Base-by-base conservation (phyloP, 306 rosid genomes). In the Macrotyloma uniflorum region DNA sequence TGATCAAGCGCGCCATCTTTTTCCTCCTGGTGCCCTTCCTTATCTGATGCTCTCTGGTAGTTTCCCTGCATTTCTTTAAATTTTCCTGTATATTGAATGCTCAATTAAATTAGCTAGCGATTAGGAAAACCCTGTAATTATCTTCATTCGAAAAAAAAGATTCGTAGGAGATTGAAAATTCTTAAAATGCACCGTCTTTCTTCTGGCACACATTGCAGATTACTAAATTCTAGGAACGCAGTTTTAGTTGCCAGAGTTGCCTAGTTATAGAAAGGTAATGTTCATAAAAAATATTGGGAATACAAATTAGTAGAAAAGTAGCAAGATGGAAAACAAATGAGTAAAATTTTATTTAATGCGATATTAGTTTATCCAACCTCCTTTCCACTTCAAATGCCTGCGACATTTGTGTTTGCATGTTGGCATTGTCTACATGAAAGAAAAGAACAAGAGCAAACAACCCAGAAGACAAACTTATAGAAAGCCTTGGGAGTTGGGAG, bases 51-150 rank as follows among this genome's bases (percentile, higher is more conserved):
- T 53, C 87, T 92, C 72, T 90, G 94, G 73, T 55, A 84, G 84
- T 86, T 87, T 24, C 77, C 70, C 76, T 89, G 89, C 86, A 85
- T 89, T 36, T 94, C 94, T 85, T 84, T 94, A 74, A 92, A 73
- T 80, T 80, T 94, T 79, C 98, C 98, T 92, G 92, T 47, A 75
- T 11, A 75, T 84, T 68, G 19, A 61, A 75, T 54, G 45, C 59
- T 54, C 65, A 72, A 61, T 16, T 24, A 55, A 71, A 72, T 83
- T 80, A 67, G 66, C 62, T 14, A 49, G 63, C 22, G 12, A 68
- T 49, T 38, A 16, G 57, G 35, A 66, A 75, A 54, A 22, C 47
- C 18, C 59, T 46, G 26, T 51, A 22, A 42, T 43, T 67, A 66
- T 72, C 45, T 68, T 65, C 53, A 20, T 46, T 55, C 46, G 30